Evolutionary conservation across 805 yeast species (phyloP).

Genomic region (Huiozyma sinensis): DNA sequence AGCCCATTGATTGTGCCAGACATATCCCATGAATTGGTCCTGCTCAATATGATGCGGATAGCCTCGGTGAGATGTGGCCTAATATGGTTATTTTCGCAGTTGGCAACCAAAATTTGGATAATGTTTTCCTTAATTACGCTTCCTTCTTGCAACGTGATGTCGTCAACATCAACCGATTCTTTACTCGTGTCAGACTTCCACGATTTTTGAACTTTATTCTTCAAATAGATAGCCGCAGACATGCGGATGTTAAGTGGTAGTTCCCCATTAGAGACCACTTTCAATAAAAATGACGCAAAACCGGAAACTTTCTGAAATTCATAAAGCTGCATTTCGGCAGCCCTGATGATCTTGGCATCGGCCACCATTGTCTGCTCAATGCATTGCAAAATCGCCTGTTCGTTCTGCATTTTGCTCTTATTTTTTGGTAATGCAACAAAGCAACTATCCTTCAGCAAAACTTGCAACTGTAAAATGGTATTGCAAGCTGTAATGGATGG

Average conservation of each 20-base stretch:
- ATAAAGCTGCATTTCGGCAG: slow-evolving; percentile 42
- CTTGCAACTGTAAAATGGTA: no score
- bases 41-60: slow-evolving; percentile 40
- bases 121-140: slow-evolving; percentile 45
- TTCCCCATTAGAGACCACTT: slow-evolving; percentile 36
- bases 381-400: slow-evolving; percentile 37
- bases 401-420: slow-evolving; percentile 29
- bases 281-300: slow-evolving; percentile 44
- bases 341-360: slow-evolving; percentile 37
- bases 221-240: slow-evolving; percentile 60
- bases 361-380: slow-evolving; percentile 47
- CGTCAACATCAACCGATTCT: slow-evolving; percentile 15
- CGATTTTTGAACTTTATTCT: slow-evolving; percentile 45
- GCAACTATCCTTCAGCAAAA: no score
- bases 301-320: slow-evolving; percentile 47
- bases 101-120: slow-evolving; percentile 39
- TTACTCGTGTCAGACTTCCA: slow-evolving; percentile 49
- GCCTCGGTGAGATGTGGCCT: slow-evolving; percentile 50
- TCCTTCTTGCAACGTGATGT: slow-evolving; percentile 37
- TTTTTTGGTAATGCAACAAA: neutral
- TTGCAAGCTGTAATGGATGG: no score
- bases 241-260: slow-evolving; percentile 36
- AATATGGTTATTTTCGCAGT: slow-evolving; percentile 33
- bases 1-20: slow-evolving; percentile 27
- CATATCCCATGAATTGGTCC: slow-evolving; percentile 33